phyloP scores from a whole-genome alignment of 2,329 filamentous ascomycete genomes.

The Talaromyces sp. region DNA sequence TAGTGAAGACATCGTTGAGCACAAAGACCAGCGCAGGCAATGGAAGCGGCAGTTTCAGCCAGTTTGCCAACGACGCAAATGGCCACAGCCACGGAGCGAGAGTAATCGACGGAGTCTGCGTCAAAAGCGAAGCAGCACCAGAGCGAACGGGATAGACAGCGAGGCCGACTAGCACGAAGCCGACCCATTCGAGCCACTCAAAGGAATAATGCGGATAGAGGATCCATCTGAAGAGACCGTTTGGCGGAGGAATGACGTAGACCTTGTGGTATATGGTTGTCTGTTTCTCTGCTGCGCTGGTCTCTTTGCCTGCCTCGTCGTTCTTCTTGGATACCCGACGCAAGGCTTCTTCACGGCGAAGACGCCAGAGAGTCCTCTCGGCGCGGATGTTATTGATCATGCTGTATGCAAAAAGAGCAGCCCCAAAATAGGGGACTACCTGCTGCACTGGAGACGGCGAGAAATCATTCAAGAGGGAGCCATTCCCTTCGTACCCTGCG shows the following conservation, averaged over 20 bases:
- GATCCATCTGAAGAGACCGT: constrained; percentile 75
- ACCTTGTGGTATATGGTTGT: constrained; percentile 65
- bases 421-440: constrained; percentile 55
- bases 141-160: constrained; percentile 24
- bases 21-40: constrained; percentile 76
- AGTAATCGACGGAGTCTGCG: constrained; percentile 18
- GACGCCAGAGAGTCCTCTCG: constrained; percentile 83
- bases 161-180: constrained; percentile 64
- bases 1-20: constrained; percentile 80
- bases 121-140: background rate
- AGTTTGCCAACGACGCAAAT: constrained; percentile 22
- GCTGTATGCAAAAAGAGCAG: constrained; percentile 70
- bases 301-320: constrained; percentile 19
- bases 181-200: constrained; percentile 94
- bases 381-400: constrained; percentile 79
- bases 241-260: constrained; percentile 76
- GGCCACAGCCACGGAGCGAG: constrained; percentile 34
- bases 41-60: constrained; percentile 46
- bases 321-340: constrained; percentile 36
- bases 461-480: background rate
- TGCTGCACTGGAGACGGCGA: constrained; percentile 14
- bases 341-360: constrained; percentile 63
- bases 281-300: constrained; percentile 14
- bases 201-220: constrained; percentile 92
- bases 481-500: constrained; percentile 13